phyloP scores from a whole-genome alignment of 352 stramenopile genomes.

The Phytophthora parvispora region DNA sequence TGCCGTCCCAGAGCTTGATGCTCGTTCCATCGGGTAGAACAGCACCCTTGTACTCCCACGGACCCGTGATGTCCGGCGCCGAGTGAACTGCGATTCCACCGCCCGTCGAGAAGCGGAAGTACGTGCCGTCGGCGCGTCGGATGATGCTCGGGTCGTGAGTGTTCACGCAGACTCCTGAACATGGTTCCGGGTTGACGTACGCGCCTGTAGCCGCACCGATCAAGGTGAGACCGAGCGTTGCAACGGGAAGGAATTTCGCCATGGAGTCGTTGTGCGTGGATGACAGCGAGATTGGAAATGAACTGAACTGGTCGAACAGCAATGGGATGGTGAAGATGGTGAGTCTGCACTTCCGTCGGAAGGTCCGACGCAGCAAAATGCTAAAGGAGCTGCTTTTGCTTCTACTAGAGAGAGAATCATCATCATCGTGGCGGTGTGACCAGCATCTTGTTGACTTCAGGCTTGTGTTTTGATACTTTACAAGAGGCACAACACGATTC shows the following conservation, averaged over 20 bases:
- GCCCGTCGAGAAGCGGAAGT: slow-evolving; percentile 40
- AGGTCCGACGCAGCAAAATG: too few relatives aligned
- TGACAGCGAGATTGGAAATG: background rate
- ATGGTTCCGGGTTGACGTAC: slow-evolving; percentile 18
- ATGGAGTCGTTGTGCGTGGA: background rate
- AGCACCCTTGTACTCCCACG: slow-evolving; percentile 31
- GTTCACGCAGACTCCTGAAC: slow-evolving; percentile 26
- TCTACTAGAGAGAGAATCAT: background rate
- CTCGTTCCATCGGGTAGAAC: slow-evolving; percentile 32
- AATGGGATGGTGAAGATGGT: background rate
- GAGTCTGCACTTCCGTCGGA: too few relatives aligned
- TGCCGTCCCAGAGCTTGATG: slow-evolving; percentile 34
- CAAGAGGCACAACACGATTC: too few relatives aligned
- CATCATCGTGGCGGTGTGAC: background rate
- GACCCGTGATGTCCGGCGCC: slow-evolving; percentile 15
- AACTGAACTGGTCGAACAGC: background rate
- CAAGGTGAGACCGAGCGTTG: slow-evolving; percentile 8
- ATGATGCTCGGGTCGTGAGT: slow-evolving; percentile 40
- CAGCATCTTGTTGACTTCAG: too few relatives aligned
- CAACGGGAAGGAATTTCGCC: background rate
- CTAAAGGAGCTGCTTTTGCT: background rate
- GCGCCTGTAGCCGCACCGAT: slow-evolving; percentile 2
- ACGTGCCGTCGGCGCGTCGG: slow-evolving; percentile 29
- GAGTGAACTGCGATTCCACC: slow-evolving; percentile 26
- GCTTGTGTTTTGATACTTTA: too few relatives aligned